A percentile compares a stretch with the other conserved stretches of the same genome.
These are phyloP conservation scores for Lentinula novae-zelandiae DNA, from an alignment of 1,284 basidiomycete species.

Conservation along the genomic window DNA sequence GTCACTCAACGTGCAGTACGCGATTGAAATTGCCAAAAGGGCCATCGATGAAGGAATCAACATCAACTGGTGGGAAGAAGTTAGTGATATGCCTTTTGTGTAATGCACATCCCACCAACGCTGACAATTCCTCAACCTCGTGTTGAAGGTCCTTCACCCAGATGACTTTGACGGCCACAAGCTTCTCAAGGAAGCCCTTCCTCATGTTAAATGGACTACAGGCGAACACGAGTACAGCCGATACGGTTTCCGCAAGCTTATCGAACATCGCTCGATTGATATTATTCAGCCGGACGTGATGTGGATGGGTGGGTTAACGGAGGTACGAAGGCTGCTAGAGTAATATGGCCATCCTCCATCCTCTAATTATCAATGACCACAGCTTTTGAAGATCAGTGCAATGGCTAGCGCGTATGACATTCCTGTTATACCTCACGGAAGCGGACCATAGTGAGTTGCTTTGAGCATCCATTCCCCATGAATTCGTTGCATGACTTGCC, in stretches of 20 bases:
- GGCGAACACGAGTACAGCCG: slow-evolving; percentile 49
- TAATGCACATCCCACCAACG: background rate
- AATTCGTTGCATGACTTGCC: background rate
- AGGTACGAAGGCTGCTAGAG: slow-evolving; percentile 18
- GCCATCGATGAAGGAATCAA: slow-evolving; percentile 40
- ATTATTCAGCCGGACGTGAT: slow-evolving; percentile 49
- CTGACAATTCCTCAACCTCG: background rate
- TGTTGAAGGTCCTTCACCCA: slow-evolving; percentile 25
- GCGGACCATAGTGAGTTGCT: slow-evolving; percentile 28
- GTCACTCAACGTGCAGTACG: slow-evolving; percentile 41
- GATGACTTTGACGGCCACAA: slow-evolving; percentile 41
- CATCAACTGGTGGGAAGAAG: slow-evolving; percentile 53
- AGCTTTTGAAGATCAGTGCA: slow-evolving; percentile 43
- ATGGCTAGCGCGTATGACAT: slow-evolving; percentile 42
- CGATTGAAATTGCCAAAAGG: slow-evolving; percentile 40
- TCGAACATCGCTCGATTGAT: slow-evolving; percentile 42
- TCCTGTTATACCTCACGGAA: slow-evolving; percentile 49
- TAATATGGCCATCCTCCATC: no score
- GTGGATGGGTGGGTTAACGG: slow-evolving; percentile 45
- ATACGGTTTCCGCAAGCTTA: slow-evolving; percentile 49
- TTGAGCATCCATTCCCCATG: background rate
- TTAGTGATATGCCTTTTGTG: slow-evolving; percentile 27
- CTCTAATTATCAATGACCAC: background rate
- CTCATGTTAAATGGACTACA: slow-evolving; percentile 47
- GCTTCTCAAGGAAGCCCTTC: slow-evolving; percentile 37